Percentiles rank a stretch among this genome's conserved stretches.
These are phyloP conservation scores for Penicillium bovifimosum DNA, from an alignment of 495 filamentous ascomycete genomes.

Conservation along the genomic window DNA sequence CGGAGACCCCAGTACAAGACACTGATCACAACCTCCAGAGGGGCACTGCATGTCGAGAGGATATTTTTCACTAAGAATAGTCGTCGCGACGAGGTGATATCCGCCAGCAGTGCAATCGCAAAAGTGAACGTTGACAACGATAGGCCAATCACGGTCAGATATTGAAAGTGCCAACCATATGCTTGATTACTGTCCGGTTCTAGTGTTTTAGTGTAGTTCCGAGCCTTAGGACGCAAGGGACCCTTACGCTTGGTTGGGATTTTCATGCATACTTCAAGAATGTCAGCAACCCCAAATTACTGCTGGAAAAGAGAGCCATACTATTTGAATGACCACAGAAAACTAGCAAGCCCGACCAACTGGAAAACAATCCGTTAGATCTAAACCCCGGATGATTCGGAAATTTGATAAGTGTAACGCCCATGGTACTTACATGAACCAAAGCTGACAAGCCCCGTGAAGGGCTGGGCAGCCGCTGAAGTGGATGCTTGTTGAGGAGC, in stretches of 20 bases:
- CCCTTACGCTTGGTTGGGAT: constrained; percentile 43
- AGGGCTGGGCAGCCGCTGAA: constrained; percentile 68
- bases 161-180: constrained; percentile 82
- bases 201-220: background rate
- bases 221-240: constrained; percentile 23
- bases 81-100: constrained; percentile 57
- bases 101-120: constrained; percentile 62
- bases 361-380: constrained; percentile 14
- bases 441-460: constrained; percentile 62
- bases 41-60: constrained; percentile 65
- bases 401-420: background rate
- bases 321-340: constrained; percentile 65
- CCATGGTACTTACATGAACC: constrained; percentile 52
- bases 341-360: constrained; percentile 59
- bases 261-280: constrained; percentile 37
- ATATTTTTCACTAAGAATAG: constrained; percentile 73
- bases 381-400: background rate
- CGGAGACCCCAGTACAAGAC: constrained; percentile 81
- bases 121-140: constrained; percentile 65
- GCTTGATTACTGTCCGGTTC: constrained; percentile 49
- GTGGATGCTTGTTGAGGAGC: constrained; percentile 50
- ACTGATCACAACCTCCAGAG: constrained; percentile 75
- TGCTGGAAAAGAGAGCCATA: constrained; percentile 16
- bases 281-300: constrained; percentile 5
- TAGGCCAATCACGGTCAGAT: constrained; percentile 78